These are phyloP conservation scores for Aureobasidium sp. DNA, from an alignment of 2,329 filamentous ascomycete species.

Conservation along the genomic window DNA sequence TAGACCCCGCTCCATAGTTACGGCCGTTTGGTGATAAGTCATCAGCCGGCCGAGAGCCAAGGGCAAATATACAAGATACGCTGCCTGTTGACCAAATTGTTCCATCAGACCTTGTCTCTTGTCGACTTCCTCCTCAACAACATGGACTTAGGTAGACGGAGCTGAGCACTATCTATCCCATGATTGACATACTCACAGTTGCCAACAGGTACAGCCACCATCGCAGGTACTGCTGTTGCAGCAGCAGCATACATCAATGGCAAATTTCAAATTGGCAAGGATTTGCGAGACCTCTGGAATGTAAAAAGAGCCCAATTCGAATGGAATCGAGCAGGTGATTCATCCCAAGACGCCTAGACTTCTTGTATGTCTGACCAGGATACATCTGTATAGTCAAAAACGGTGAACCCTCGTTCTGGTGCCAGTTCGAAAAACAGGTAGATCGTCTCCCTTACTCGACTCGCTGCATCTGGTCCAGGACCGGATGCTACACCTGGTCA, in stretches of 20 bases:
- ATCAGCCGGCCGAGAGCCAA: constrained; percentile 6
- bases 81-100: neutral
- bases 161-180: no score
- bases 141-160: neutral
- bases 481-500: constrained; percentile 52
- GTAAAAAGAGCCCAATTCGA: constrained; percentile 38
- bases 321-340: constrained; percentile 42
- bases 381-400: constrained; percentile 34
- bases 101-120: neutral
- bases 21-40: constrained; percentile 6
- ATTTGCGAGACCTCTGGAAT: constrained; percentile 45
- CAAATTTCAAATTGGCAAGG: constrained; percentile 60
- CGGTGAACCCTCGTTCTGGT: constrained; percentile 56
- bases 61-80: constrained; percentile 2
- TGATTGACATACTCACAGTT: neutral
- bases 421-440: constrained; percentile 52
- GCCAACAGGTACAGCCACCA: constrained; percentile 5
- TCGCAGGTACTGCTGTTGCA: constrained; percentile 25
- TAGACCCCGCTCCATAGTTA: constrained; percentile 14
- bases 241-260: constrained; percentile 59
- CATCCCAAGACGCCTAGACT: neutral
- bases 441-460: constrained; percentile 31
- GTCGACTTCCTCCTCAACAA: neutral
- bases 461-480: constrained; percentile 61
- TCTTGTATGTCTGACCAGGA: neutral